Evolutionary conservation across 108 stramenopile genomes (phyloP).

Genomic region (Nitzschia sp.): DNA sequence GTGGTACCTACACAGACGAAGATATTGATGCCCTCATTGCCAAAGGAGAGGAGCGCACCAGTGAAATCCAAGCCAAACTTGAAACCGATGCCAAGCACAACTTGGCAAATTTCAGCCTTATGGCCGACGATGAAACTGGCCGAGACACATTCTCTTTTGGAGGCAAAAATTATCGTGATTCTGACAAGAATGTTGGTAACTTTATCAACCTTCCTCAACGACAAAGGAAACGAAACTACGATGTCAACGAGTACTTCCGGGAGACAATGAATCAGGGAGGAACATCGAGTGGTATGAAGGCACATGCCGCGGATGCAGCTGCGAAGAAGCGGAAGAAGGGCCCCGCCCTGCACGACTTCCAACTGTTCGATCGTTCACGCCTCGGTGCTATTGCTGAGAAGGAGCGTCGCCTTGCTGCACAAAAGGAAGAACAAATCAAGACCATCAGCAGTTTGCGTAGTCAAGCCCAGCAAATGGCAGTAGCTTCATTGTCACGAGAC

Average conservation of each 20-base stretch:
- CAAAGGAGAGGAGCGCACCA: conserved; percentile 89
- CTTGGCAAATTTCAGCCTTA: conserved; percentile 88
- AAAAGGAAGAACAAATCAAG: conserved; percentile 68
- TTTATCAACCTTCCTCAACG: conserved; percentile 96
- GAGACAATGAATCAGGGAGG: conserved; percentile 67
- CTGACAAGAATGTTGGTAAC: conserved; percentile 60
- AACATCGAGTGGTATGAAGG: conserved; percentile 58
- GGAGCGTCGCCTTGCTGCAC: conserved; percentile 71
- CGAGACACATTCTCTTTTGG: conserved; percentile 87
- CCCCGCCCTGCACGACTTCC: conserved; percentile 89
- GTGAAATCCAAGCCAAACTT: conserved; percentile 83
- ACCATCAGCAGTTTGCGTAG: conserved; percentile 70
- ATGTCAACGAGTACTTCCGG: conserved; percentile 91
- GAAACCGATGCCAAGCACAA: conserved; percentile 95
- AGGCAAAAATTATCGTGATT: conserved; percentile 87
- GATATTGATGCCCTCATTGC: conserved; percentile 97
- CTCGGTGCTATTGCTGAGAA: conserved; percentile 69
- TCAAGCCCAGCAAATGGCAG: conserved; percentile 38
- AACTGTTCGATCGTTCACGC: conserved; percentile 86
- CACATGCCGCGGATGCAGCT: conserved; percentile 71
- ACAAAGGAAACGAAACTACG: conserved; percentile 96
- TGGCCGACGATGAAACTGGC: conserved; percentile 78
- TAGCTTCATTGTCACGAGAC: not conserved
- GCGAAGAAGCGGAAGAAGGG: conserved; percentile 86
- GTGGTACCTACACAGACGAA: conserved; percentile 89